These are phyloP conservation scores for Zygosaccharomyces gambellarensis DNA, from an alignment of 805 yeast genomes.

Conservation along the genomic window DNA sequence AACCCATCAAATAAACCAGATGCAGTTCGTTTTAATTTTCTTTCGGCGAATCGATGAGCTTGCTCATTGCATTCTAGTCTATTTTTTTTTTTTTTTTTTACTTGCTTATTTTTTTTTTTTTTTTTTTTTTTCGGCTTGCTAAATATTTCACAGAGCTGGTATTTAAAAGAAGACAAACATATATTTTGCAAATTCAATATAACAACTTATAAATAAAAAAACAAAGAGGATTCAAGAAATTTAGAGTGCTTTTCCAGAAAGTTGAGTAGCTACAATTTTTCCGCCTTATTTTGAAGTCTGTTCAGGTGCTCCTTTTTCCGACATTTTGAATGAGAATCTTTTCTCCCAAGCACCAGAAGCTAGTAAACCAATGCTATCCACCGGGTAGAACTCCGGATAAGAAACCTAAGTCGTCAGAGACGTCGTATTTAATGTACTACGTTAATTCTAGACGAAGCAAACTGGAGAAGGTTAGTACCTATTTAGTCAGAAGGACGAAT, in stretches of 20 bases:
- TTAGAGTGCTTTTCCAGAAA: not conserved
- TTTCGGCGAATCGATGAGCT: not conserved
- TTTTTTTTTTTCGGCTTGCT: not conserved
- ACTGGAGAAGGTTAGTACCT: conserved; percentile 76
- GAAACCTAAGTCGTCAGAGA: conserved; percentile 87
- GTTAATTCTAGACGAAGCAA: conserved; percentile 87
- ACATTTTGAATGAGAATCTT: conserved; percentile 33
- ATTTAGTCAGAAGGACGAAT: conserved; percentile 56
- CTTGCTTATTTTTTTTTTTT: not conserved
- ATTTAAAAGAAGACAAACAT: not conserved
- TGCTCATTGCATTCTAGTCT: not conserved
- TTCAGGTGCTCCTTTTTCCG: not conserved
- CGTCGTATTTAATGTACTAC: conserved; percentile 81
- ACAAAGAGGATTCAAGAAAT: not conserved
- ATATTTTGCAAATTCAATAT: not conserved
- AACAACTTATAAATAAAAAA: not conserved
- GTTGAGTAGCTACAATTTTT: no score
- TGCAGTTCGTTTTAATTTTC: not conserved
- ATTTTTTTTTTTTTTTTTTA: not conserved
- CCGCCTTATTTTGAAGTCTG: not conserved
- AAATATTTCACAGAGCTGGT: not conserved
- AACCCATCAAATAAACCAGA: not conserved
- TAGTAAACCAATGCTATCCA: conserved; percentile 89
- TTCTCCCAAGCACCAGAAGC: conserved; percentile 81
- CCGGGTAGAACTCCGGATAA: conserved; percentile 82